phyloP scores from a whole-genome alignment of 2,329 filamentous ascomycete genomes.

The Beauveria asiatica region DNA sequence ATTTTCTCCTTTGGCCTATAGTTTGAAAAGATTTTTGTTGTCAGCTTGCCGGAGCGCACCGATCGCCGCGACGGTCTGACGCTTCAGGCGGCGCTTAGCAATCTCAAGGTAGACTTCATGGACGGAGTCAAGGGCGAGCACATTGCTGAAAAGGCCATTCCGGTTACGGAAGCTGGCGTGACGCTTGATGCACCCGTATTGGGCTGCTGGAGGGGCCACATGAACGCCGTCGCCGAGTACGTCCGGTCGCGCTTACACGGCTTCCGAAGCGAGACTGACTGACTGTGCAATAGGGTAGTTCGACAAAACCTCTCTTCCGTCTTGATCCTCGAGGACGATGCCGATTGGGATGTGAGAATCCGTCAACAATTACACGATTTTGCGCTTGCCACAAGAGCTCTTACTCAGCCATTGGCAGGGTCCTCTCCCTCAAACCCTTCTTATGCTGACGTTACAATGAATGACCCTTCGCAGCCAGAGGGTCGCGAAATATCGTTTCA shows the following conservation, averaged over 20 bases:
- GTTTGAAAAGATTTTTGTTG: conserved; percentile 46
- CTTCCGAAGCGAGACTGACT: not conserved
- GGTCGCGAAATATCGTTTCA: conserved; percentile 16
- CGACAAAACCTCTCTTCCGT: conserved; percentile 36
- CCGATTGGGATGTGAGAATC: conserved; percentile 47
- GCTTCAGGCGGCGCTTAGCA: conserved; percentile 36
- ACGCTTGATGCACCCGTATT: conserved; percentile 21
- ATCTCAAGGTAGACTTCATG: conserved; percentile 36
- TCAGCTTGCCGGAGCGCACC: conserved; percentile 40
- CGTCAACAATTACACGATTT: conserved; percentile 38
- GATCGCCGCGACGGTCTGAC: conserved; percentile 44
- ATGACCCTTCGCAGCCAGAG: conserved; percentile 8
- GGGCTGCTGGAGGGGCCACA: conserved; percentile 32
- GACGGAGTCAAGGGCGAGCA: conserved; percentile 33
- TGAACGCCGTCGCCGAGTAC: conserved; percentile 28
- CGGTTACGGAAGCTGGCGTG: conserved; percentile 22
- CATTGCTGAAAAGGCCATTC: conserved; percentile 31
- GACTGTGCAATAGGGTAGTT: conserved; percentile 24
- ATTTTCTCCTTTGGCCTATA: too few relatives aligned
- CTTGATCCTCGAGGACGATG: conserved; percentile 48
- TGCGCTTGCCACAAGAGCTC: conserved; percentile 26
- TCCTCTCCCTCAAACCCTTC: not conserved
- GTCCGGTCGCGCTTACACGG: conserved; percentile 14
- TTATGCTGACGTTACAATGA: conserved; percentile 20
- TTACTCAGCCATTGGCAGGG: conserved; percentile 23